Conservation (phyloP, 345 rosid genomes). For the Pistacia atlantica region DNA sequence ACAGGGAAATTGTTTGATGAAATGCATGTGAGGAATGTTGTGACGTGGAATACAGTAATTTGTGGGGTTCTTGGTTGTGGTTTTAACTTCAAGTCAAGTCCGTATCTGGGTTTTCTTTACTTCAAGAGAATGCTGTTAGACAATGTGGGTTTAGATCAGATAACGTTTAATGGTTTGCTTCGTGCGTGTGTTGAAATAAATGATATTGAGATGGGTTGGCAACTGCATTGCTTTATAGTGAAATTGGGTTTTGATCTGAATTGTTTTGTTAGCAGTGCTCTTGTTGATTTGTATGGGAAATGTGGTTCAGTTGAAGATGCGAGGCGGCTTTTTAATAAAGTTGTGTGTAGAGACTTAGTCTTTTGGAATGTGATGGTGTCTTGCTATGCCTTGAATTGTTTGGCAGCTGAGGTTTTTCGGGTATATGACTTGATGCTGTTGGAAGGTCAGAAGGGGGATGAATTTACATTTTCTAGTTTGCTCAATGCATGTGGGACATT, state of each 20-base stretch:
- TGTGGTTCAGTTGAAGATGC: constrained; percentile 52
- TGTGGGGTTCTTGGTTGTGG: constrained; percentile 36
- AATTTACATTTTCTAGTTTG: constrained; percentile 61
- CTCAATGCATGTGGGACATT: constrained; percentile 42
- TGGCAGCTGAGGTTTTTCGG: constrained; percentile 46
- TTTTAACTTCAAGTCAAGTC: constrained; percentile 5
- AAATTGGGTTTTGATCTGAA: constrained; percentile 50
- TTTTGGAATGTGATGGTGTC: constrained; percentile 66
- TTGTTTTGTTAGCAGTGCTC: constrained; percentile 47
- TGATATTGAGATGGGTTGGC: constrained; percentile 43
- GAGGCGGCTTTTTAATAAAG: constrained; percentile 45
- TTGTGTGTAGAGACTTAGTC: constrained; percentile 49
- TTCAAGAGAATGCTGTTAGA: constrained; percentile 49
- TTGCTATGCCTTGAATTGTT: constrained; percentile 49
- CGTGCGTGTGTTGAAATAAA: constrained; percentile 45
- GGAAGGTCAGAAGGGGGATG: constrained; percentile 46
- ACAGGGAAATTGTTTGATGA: constrained; percentile 60
- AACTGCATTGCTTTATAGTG: constrained; percentile 52
- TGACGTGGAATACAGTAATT: constrained; percentile 69
- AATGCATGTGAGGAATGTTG: constrained; percentile 59
- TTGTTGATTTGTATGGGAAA: constrained; percentile 73
- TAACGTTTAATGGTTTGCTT: constrained; percentile 53
- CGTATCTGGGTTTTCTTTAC: constrained; percentile 32
- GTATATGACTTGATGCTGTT: constrained; percentile 47
- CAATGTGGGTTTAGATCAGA: constrained; percentile 44